A percentile compares a stretch with the other conserved stretches of the same genome.
phyloP scores from a whole-genome alignment of 2,329 filamentous ascomycete species.

The Trichoderma sp. region DNA sequence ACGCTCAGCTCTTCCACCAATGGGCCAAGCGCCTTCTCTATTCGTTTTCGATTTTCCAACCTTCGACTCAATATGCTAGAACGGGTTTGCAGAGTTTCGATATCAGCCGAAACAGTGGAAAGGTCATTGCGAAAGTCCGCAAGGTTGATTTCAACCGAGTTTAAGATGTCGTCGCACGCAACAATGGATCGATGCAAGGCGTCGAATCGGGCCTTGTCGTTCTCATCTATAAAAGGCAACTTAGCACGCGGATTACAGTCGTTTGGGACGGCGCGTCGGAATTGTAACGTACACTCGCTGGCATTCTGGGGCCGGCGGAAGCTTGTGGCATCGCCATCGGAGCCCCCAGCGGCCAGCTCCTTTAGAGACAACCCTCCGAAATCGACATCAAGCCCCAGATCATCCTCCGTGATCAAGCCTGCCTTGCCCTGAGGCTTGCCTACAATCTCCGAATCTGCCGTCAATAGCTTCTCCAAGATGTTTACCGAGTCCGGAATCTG shows the following conservation, averaged over 20 bases:
- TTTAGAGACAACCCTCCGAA: slow-evolving; percentile 77
- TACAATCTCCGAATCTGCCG: slow-evolving; percentile 31
- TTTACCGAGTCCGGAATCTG: slow-evolving; percentile 67
- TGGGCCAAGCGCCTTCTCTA: slow-evolving; percentile 84
- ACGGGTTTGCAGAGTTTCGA: slow-evolving; percentile 86
- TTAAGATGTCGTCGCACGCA: slow-evolving; percentile 89
- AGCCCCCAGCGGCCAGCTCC: slow-evolving; percentile 55
- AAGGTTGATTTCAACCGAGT: slow-evolving; percentile 89
- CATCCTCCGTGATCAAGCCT: slow-evolving; percentile 46
- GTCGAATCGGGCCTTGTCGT: slow-evolving; percentile 81
- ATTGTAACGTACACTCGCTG: slow-evolving; percentile 65
- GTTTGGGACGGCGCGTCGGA: neutral
- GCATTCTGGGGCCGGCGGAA: slow-evolving; percentile 60
- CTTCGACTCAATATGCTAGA: slow-evolving; percentile 81
- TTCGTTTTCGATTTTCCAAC: slow-evolving; percentile 83
- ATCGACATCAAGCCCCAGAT: slow-evolving; percentile 68
- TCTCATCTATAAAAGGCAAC: slow-evolving; percentile 59
- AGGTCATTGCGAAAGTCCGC: slow-evolving; percentile 93
- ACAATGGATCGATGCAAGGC: slow-evolving; percentile 86
- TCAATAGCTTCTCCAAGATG: slow-evolving; percentile 59
- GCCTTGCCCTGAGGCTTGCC: slow-evolving; percentile 24
- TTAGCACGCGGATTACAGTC: neutral
- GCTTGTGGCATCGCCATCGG: slow-evolving; percentile 26
- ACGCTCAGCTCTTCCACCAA: slow-evolving; percentile 91
- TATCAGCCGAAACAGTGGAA: slow-evolving; percentile 88